Base-by-base conservation (phyloP, 2,329 filamentous ascomycete genomes). In the Alternaria incomplexa region DNA sequence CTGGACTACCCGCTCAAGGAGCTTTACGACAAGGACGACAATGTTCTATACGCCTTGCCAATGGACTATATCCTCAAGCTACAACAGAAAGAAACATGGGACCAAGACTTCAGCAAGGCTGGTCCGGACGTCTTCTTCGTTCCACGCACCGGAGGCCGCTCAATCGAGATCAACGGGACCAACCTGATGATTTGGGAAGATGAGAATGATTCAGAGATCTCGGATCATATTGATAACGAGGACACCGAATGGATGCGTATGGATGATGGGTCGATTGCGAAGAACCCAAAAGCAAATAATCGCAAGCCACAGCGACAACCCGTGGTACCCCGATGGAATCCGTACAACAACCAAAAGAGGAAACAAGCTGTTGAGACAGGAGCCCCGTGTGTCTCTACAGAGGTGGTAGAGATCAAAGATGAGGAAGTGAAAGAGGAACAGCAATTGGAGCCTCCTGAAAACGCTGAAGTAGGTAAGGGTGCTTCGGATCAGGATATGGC, bases 111-210 rank as follows among this genome's bases (percentile, higher is more conserved):
- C 56, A 69, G 53, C 55, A 63, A 71, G 9, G 44, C 63, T 3
- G 66, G 64, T 3, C 15, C 69, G 10, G 67, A 71, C 8, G 55
- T 77, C 10, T 79, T 81, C 53, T 73, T 77, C 46, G 77, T 81
- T n/a, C 78, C 79, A n/a, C 71, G 78, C 5, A 80, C 74, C 10
- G 79, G 79, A 6, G 76, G 79, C 43, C 69, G 69, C 22, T 78
- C 77, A 1, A 73, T 78, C 12, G 77, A 80, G 36, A 73, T 80
- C 57, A 78, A 78, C 50, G 78, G 75, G 4, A 77, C 79, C 5
- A 79, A 80, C 45, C 68, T 80, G 45, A 79, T 79, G 75, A 73
- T 81, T 6, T 81, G 79, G 79, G 77, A 80, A 56, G 77, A 80
- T 36, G 79, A 80, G 59, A 78, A 75, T 45, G 73, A 78, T 40